Evolutionary conservation across 2,329 filamentous ascomycete genomes (phyloP).

Genomic region (Setomelanomma holmii): DNA sequence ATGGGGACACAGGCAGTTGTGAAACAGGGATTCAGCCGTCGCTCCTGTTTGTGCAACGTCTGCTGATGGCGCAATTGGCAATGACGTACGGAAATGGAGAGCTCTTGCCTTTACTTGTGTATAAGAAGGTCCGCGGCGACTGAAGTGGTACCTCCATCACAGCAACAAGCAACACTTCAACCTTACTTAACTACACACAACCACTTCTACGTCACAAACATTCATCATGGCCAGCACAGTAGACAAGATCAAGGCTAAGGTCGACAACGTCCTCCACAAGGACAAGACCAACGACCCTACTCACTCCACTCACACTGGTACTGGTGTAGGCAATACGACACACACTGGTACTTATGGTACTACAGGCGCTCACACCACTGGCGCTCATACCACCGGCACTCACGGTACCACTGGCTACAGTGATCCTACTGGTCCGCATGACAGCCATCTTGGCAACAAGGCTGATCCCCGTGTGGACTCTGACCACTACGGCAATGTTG

Average conservation of each 20-base stretch:
- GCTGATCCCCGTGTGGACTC: slow-evolving; percentile 23
- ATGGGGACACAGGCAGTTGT: slow-evolving; percentile 16
- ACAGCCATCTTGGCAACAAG: slow-evolving; percentile 30
- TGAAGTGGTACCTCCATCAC: slow-evolving; percentile 9
- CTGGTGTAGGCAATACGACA: slow-evolving; percentile 14
- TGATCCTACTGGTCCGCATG: slow-evolving; percentile 41
- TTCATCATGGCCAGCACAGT: slow-evolving; percentile 38
- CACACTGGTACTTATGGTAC: slow-evolving; percentile 3
- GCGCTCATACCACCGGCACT: slow-evolving; percentile 8
- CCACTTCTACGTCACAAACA: slow-evolving; percentile 10
- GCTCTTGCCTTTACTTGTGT: slow-evolving; percentile 15
- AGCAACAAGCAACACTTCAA: slow-evolving; percentile 7
- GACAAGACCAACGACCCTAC: slow-evolving; percentile 28
- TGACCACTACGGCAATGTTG: slow-evolving; percentile 18
- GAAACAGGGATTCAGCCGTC: slow-evolving; percentile 25
- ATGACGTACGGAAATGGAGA: slow-evolving; percentile 27
- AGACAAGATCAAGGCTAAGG: slow-evolving; percentile 49
- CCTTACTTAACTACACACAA: slow-evolving; percentile 5
- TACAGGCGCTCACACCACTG: slow-evolving; percentile 6
- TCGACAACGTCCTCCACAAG: slow-evolving; percentile 47
- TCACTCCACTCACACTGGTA: slow-evolving; percentile 16
- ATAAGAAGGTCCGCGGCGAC: slow-evolving; percentile 17
- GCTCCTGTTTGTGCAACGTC: slow-evolving; percentile 26
- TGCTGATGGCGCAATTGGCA: slow-evolving; percentile 14
- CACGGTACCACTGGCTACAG: background rate